These are phyloP conservation scores for Castanopsis chinensis DNA, from an alignment of 306 rosid genomes.

Conservation along the genomic window DNA sequence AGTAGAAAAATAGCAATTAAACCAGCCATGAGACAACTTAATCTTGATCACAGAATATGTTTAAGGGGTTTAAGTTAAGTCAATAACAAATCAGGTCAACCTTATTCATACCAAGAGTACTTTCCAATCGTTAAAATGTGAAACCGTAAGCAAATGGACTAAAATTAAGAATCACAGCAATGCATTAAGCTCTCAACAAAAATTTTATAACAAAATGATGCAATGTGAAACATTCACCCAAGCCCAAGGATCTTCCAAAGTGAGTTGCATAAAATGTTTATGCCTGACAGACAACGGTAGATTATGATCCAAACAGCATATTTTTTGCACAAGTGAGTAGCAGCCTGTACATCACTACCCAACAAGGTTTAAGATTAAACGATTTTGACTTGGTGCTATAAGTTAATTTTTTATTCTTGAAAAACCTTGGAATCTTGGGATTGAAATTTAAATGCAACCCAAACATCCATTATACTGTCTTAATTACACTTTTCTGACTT, in stretches of 20 bases:
- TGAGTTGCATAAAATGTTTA: not conserved
- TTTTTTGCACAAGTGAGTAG: not conserved
- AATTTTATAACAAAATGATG: no score
- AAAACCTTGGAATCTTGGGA: no score
- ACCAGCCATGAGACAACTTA: not conserved
- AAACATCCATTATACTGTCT: not conserved
- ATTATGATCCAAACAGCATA: not conserved
- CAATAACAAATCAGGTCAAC: not conserved
- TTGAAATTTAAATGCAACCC: not conserved
- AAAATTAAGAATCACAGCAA: not conserved
- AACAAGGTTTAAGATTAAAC: not conserved
- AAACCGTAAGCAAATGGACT: not conserved
- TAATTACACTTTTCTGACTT: not conserved
- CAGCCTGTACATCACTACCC: not conserved
- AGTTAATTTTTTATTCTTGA: no score
- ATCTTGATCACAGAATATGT: not conserved
- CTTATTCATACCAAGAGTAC: not conserved
- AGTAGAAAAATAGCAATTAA: not conserved
- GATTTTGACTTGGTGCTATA: not conserved
- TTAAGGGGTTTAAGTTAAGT: not conserved
- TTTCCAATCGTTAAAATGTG: not conserved
- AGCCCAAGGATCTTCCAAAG: not conserved
- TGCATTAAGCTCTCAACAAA: not conserved
- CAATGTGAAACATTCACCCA: not conserved
- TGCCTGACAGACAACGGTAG: not conserved